Percentiles rank a stretch among this genome's conserved stretches.
Evolutionary conservation across 164 flowering plant species (phyloP).

Genomic region (Magnolia kwangsiensis): DNA sequence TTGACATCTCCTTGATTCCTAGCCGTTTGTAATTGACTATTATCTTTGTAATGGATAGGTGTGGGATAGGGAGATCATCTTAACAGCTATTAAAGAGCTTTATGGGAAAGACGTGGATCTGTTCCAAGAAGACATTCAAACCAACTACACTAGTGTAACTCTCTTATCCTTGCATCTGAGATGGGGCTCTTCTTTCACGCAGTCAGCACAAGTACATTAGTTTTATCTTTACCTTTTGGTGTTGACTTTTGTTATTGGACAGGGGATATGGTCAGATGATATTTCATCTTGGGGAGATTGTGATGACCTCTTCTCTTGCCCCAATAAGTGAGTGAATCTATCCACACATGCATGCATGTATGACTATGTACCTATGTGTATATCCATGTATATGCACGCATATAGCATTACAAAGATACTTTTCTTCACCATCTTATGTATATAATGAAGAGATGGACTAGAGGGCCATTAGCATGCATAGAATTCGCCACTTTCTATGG

Average conservation of each 20-base stretch:
- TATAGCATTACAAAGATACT: too few species aligned
- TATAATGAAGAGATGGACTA: too few species aligned
- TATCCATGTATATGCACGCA: too few species aligned
- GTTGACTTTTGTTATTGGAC: slow-evolving; percentile 2
- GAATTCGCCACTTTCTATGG: too few species aligned
- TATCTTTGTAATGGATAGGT: slow-evolving; percentile 42
- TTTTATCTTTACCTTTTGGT: neutral
- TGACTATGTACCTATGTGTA: too few species aligned
- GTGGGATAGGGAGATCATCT: slow-evolving; percentile 94
- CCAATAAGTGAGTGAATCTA: slow-evolving; percentile 43
- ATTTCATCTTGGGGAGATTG: slow-evolving; percentile 69
- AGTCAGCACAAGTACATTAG: too few species aligned
- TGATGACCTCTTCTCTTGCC: slow-evolving; percentile 52
- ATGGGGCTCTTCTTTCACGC: neutral
- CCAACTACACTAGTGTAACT: slow-evolving; percentile 70
- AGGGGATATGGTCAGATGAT: slow-evolving; percentile 78
- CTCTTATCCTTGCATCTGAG: neutral
- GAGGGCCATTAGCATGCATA: too few species aligned
- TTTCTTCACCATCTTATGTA: too few species aligned
- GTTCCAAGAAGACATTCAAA: slow-evolving; percentile 57
- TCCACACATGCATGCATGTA: too few species aligned
- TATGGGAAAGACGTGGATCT: slow-evolving; percentile 64
- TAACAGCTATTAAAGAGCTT: slow-evolving; percentile 58
- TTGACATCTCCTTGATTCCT: neutral
- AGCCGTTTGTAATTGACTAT: neutral